Evolutionary conservation across 768 basidiomycete species (phyloP).

Genomic region (Sistotremastrum suecicum): DNA sequence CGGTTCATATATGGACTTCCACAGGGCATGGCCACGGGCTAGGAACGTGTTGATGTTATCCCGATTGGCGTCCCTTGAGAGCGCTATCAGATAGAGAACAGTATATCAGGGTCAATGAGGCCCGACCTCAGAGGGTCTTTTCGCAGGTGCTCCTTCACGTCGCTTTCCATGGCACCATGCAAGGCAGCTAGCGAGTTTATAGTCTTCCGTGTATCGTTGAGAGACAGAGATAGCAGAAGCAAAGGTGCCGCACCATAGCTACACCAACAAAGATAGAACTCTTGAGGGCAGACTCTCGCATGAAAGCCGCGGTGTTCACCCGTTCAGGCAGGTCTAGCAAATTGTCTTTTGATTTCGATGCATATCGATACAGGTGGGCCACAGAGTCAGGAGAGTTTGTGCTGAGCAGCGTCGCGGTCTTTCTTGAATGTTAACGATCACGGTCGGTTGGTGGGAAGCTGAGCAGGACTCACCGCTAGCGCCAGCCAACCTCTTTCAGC

Average conservation of each 20-base stretch:
- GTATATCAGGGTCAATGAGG: conserved; percentile 7
- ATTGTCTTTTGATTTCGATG: conserved; percentile 33
- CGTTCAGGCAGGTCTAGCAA: conserved; percentile 38
- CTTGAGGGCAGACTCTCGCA: conserved; percentile 83
- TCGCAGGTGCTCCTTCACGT: conserved; percentile 61
- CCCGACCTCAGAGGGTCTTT: conserved; percentile 51
- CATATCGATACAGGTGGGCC: conserved; percentile 71
- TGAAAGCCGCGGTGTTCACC: conserved; percentile 63
- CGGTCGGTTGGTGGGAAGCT: conserved; percentile 10
- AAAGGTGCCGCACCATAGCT: conserved; percentile 44
- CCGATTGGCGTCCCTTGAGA: conserved; percentile 38
- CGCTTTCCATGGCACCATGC: conserved; percentile 63
- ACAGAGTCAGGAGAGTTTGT: conserved; percentile 69
- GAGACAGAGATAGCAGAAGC: too few species aligned
- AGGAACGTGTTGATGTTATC: conserved; percentile 57
- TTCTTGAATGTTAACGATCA: conserved; percentile 10
- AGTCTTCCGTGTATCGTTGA: conserved; percentile 29
- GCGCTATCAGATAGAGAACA: not conserved
- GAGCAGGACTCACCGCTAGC: conserved; percentile 38
- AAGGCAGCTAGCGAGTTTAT: conserved; percentile 73
- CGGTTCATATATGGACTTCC: conserved; percentile 81
- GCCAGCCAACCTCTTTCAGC: conserved; percentile 75
- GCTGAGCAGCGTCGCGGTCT: conserved; percentile 78
- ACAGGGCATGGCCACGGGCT: conserved; percentile 55
- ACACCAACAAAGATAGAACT: conserved; percentile 83